Percentiles rank a stretch among this genome's conserved stretches.
phyloP scores from a whole-genome alignment of 2,329 filamentous ascomycete genomes.

The Hypoxylon sp. region DNA sequence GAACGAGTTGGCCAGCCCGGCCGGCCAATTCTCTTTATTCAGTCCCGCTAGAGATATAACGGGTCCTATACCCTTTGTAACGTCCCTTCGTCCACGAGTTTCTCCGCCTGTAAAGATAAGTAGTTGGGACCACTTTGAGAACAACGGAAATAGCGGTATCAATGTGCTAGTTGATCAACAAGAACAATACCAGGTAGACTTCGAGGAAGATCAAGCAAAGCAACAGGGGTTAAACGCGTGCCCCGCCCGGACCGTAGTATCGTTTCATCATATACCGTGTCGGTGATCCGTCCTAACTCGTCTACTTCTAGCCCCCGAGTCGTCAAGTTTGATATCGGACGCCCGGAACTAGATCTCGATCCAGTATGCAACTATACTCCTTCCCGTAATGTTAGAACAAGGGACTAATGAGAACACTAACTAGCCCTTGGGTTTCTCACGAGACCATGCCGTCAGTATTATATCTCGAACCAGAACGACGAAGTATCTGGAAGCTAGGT shows the following conservation, averaged over 20 bases:
- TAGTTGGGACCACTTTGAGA: slow-evolving; percentile 23
- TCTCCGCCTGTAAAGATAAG: slow-evolving; percentile 25
- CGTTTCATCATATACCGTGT: slow-evolving; percentile 25
- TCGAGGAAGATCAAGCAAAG: slow-evolving; percentile 2
- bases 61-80: background rate
- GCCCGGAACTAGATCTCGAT: slow-evolving; percentile 39
- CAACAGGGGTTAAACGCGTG: slow-evolving; percentile 11
- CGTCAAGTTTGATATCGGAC: slow-evolving; percentile 28
- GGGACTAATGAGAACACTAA: background rate
- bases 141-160: slow-evolving; percentile 17
- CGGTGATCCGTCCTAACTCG: slow-evolving; percentile 19
- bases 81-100: slow-evolving; percentile 10
- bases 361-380: slow-evolving; percentile 3
- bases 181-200: slow-evolving; percentile 10
- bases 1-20: slow-evolving; percentile 1
- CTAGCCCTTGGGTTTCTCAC: slow-evolving; percentile 2
- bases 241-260: slow-evolving; percentile 17
- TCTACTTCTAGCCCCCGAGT: slow-evolving; percentile 34
- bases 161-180: slow-evolving; percentile 23
- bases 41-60: background rate
- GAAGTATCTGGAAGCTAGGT: slow-evolving; percentile 27
- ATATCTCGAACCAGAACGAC: slow-evolving; percentile 32
- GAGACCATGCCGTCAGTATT: slow-evolving; percentile 35
- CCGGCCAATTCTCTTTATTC: background rate
- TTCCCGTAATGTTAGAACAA: slow-evolving; percentile 2